Base-by-base conservation (phyloP, 202 grass and related monocot species). In the Panicum virgatum region DNA sequence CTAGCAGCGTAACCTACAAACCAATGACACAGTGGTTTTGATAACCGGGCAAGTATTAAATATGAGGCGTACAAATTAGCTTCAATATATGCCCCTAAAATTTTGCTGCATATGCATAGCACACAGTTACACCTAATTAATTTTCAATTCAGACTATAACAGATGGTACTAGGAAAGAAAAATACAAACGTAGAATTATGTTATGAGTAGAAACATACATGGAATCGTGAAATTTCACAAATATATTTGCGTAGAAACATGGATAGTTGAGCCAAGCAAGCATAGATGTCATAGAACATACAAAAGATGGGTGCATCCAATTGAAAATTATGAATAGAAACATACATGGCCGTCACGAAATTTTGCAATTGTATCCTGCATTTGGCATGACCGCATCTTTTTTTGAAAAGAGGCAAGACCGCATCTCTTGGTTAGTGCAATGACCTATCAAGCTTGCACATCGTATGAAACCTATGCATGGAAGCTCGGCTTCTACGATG, bases 371-470 rank as follows among this genome's bases (percentile, higher is more conserved):
- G 96, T 93, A 76, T 98, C 96, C 93, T 96, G 96, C 90, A 94
- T 98, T 88, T 98, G 96, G 80, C 89, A 88, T 74, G 92, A 89
- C n/a, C n/a, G n/a, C n/a, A n/a, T n/a, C n/a, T n/a, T n/a, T n/a
- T n/a, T n/a, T n/a, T n/a, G n/a, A n/a, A n/a, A n/a, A n/a, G n/a
- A n/a, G n/a, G n/a, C n/a, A n/a, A n/a, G n/a, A n/a, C 22, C 96
- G 90, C 90, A 98, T 98, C 91, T 98, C 96, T 82, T 98, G 96
- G 78, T 95, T 98, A 84, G 96, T 98, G 91, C 96, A 96, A 75
- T 98, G 93, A 69, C 96, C 96, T 74, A 98, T 98, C 56, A 98
- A 76, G 66, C 96, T 98, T 20, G 92, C 96, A 63, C 96, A 98
- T 83, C 84, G 87, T 40, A 98, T 89, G 73, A 98, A 98, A 64